Conservation (phyloP, 257 asterid genomes). For the Gentiana macrophylla region DNA sequence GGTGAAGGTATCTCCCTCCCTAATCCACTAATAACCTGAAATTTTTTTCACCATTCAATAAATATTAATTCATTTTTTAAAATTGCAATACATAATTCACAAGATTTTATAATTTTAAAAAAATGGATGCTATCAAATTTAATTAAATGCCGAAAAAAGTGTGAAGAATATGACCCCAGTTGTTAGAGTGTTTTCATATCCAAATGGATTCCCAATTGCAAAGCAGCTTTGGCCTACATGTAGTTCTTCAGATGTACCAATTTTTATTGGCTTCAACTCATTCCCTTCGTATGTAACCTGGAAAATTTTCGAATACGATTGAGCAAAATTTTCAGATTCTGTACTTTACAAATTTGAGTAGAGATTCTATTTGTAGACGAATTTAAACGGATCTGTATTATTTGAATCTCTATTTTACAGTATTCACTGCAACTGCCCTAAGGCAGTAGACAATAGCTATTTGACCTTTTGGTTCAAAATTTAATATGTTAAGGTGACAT, state of each 20-base stretch:
- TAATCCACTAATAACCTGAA: slow-evolving; percentile 80
- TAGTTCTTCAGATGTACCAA: slow-evolving; percentile 54
- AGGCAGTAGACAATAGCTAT: no score
- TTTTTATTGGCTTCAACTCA: slow-evolving; percentile 52
- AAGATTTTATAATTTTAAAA: background rate
- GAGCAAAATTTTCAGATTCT: no score
- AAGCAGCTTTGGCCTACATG: slow-evolving; percentile 86
- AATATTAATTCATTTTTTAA: background rate
- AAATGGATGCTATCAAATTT: background rate
- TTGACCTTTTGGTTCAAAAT: no score
- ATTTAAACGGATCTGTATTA: no score
- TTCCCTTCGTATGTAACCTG: slow-evolving; percentile 63
- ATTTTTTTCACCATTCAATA: background rate
- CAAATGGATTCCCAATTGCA: slow-evolving; percentile 88
- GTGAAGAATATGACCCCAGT: slow-evolving; percentile 52
- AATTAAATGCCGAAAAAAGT: background rate
- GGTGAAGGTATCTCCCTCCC: slow-evolving; percentile 97
- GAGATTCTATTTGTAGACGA: no score
- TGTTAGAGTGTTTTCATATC: slow-evolving; percentile 74
- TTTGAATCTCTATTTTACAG: no score
- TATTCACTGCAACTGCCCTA: no score
- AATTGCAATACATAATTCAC: background rate
- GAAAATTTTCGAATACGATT: slow-evolving; percentile 2
- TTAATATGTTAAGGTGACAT: no score
- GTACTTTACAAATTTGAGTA: no score